Conservation (phyloP, 495 filamentous ascomycete species). For the Zalerion maritima region DNA sequence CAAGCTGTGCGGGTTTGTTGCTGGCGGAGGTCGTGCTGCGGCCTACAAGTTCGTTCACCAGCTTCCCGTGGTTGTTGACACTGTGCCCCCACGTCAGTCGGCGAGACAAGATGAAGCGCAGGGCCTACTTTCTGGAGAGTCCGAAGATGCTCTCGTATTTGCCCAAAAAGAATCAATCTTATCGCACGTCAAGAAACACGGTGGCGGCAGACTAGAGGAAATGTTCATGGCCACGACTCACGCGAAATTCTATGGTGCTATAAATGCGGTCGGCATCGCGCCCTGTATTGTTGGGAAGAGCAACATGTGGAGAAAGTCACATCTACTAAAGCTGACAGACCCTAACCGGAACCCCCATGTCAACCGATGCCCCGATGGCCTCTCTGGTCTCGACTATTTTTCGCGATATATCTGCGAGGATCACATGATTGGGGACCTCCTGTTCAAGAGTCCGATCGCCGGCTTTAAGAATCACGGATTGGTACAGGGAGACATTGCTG, state of each 20-base stretch:
- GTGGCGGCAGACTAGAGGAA: constrained; percentile 83
- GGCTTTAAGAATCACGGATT: constrained; percentile 68
- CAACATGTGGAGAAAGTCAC: constrained; percentile 92
- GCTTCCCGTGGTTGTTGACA: constrained; percentile 73
- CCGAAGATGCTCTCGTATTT: constrained; percentile 4
- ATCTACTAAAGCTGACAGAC: constrained; percentile 67
- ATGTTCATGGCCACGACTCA: constrained; percentile 88
- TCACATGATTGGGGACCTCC: constrained; percentile 82
- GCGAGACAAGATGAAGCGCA: constrained; percentile 26
- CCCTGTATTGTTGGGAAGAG: constrained; percentile 95
- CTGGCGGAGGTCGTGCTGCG: constrained; percentile 22
- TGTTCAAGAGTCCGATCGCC: constrained; percentile 52
- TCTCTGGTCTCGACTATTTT: constrained; percentile 66
- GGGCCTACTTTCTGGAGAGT: constrained; percentile 23
- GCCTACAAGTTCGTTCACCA: constrained; percentile 95
- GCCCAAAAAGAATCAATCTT: constrained; percentile 9
- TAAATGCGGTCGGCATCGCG: constrained; percentile 82
- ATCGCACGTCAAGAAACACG: constrained; percentile 20
- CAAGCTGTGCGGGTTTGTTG: constrained; percentile 53
- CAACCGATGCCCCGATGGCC: too few relatives aligned
- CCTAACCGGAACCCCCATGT: constrained; percentile 29
- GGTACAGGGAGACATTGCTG: constrained; percentile 68
- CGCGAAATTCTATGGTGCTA: constrained; percentile 96
- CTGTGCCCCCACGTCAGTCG: constrained; percentile 25
- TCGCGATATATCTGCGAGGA: constrained; percentile 96